Evolutionary conservation across 1,284 basidiomycete species (phyloP).

Genomic region (Lignosus rhinocerotis): DNA sequence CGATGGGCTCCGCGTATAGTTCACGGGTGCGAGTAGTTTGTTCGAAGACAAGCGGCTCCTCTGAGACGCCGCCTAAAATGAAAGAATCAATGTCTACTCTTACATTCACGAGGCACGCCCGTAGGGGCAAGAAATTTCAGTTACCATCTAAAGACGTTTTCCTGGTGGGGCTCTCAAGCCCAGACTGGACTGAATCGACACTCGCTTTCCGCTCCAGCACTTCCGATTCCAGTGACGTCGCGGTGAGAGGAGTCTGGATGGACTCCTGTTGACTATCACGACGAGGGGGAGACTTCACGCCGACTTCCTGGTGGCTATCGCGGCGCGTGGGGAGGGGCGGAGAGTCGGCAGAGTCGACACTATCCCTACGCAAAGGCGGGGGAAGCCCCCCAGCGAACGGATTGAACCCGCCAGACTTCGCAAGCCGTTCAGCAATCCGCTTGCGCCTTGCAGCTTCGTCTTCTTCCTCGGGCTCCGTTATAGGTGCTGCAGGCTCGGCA

Average conservation of each 20-base stretch:
- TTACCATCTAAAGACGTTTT: constrained; percentile 48
- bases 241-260: constrained; percentile 11
- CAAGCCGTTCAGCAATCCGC: constrained; percentile 61
- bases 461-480: constrained; percentile 42
- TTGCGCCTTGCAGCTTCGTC: constrained; percentile 54
- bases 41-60: constrained; percentile 3
- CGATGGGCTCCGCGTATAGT: constrained; percentile 3
- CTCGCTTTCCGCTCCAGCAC: constrained; percentile 31
- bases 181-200: constrained; percentile 23
- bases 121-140: constrained; percentile 35
- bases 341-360: constrained; percentile 20
- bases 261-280: background rate
- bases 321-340: constrained; percentile 10
- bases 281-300: background rate
- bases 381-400: constrained; percentile 49
- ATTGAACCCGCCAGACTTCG: constrained; percentile 68
- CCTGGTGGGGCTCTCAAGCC: constrained; percentile 10
- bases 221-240: constrained; percentile 20
- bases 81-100: constrained; percentile 32
- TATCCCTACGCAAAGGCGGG: constrained; percentile 18
- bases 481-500: constrained; percentile 9
- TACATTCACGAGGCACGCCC: constrained; percentile 21
- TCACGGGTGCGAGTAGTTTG: constrained; percentile 4
- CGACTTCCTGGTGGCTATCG: background rate
- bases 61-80: constrained; percentile 18